Percentiles rank a stretch among this genome's conserved stretches.
Evolutionary conservation across 208 protist genomes (phyloP).

Genomic region (Wallacemonas rigidus): DNA sequence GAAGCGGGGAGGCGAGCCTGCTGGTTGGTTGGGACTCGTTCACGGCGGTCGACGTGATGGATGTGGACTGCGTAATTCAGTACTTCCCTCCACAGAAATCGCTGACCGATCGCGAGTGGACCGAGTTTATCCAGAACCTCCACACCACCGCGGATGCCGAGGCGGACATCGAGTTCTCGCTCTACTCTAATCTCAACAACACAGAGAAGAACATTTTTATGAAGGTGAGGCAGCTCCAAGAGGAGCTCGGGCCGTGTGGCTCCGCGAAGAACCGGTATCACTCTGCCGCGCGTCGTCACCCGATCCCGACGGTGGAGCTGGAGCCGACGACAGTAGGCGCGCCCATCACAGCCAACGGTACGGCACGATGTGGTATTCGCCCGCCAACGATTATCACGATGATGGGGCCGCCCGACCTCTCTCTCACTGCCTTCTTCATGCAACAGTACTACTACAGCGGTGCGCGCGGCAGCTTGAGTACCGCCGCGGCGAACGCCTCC

Average conservation of each 20-base stretch:
- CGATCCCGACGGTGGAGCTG: neutral
- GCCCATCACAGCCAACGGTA: slow-evolving; percentile 7
- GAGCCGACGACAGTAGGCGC: neutral
- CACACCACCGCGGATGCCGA: slow-evolving; percentile 74
- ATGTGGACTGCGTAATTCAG: slow-evolving; percentile 76
- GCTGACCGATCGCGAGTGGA: slow-evolving; percentile 60
- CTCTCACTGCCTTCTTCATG: slow-evolving; percentile 68
- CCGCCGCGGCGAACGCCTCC: slow-evolving; percentile 22
- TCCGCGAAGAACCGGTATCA: slow-evolving; percentile 8
- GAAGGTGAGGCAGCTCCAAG: slow-evolving; percentile 40
- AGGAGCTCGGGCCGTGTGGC: slow-evolving; percentile 16
- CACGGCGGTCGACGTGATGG: slow-evolving; percentile 75
- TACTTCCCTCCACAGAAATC: slow-evolving; percentile 84
- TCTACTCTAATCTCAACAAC: slow-evolving; percentile 53
- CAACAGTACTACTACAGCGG: slow-evolving; percentile 71
- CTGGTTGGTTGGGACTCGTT: slow-evolving; percentile 70
- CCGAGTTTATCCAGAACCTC: slow-evolving; percentile 71
- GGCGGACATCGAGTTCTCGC: slow-evolving; percentile 42
- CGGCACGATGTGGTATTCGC: slow-evolving; percentile 19
- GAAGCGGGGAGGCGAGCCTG: slow-evolving; percentile 9
- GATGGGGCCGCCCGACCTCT: slow-evolving; percentile 56
- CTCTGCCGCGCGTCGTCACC: slow-evolving; percentile 11
- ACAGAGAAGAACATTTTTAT: slow-evolving; percentile 38
- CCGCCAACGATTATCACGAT: slow-evolving; percentile 60
- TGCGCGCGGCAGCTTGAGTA: slow-evolving; percentile 25